phyloP scores from a whole-genome alignment of 2,329 filamentous ascomycete species.

The Cryphonectria parasitica region DNA sequence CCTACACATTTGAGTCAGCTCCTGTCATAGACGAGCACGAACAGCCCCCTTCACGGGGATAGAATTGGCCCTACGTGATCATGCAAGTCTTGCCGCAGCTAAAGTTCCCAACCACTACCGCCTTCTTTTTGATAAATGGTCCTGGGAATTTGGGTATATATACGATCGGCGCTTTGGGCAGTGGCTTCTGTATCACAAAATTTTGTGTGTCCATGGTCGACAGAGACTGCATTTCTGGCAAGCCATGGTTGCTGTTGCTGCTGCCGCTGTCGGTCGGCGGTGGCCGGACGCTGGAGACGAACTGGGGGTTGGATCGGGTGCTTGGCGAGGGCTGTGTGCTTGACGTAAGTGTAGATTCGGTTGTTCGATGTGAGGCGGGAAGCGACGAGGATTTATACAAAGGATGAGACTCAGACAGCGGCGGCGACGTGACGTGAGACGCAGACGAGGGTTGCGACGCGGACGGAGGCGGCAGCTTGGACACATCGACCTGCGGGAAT shows the following conservation, averaged over 20 bases:
- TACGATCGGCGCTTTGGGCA: slow-evolving; percentile 25
- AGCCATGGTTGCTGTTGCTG: background rate
- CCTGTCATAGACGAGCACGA: background rate
- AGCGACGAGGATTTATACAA: background rate
- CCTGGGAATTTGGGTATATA: slow-evolving; percentile 25
- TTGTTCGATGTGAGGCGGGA: background rate
- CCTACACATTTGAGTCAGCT: slow-evolving; percentile 10
- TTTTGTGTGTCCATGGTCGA: slow-evolving; percentile 25
- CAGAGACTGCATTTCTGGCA: slow-evolving; percentile 19
- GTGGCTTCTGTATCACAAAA: slow-evolving; percentile 22
- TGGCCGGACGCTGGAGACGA: background rate
- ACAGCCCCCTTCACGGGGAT: background rate
- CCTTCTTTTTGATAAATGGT: slow-evolving; percentile 26
- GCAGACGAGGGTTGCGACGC: background rate
- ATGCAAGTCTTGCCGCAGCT: slow-evolving; percentile 29
- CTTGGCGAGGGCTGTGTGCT: slow-evolving; percentile 7
- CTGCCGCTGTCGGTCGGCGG: background rate
- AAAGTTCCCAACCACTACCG: slow-evolving; percentile 28
- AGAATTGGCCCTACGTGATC: slow-evolving; percentile 22
- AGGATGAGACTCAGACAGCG: slow-evolving; percentile 9
- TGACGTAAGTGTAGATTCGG: background rate
- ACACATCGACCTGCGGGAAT: slow-evolving; percentile 22
- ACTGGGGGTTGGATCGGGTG: slow-evolving; percentile 9
- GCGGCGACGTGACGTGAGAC: slow-evolving; percentile 7
- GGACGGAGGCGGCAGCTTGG: slow-evolving; percentile 19